Conservation (phyloP, 768 basidiomycete species). For the Termitomyces titanicus region DNA sequence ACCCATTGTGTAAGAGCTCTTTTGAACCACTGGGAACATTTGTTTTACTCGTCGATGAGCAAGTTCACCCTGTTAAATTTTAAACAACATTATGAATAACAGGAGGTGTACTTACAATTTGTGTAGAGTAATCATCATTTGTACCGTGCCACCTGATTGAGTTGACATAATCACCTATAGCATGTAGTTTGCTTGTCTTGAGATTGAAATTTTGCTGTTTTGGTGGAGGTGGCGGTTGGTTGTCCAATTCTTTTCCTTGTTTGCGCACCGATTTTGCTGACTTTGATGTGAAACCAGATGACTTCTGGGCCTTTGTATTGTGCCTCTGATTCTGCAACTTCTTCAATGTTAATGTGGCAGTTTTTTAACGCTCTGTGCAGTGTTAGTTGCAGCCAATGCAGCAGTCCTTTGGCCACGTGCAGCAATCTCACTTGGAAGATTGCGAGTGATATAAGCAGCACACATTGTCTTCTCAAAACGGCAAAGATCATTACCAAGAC, state of each 20-base stretch:
- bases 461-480: slow-evolving; percentile 8
- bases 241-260: too few species aligned
- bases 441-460: background rate
- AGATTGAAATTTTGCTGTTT: slow-evolving; percentile 21
- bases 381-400: background rate
- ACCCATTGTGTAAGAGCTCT: slow-evolving; percentile 13
- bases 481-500: slow-evolving; percentile 7
- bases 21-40: too few species aligned
- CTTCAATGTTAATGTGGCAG: too few species aligned
- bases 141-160: slow-evolving; percentile 25
- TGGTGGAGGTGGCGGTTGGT: too few species aligned
- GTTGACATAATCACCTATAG: slow-evolving; percentile 27
- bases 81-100: background rate
- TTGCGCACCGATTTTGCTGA: background rate
- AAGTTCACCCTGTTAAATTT: slow-evolving; percentile 23
- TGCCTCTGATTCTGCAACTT: too few species aligned
- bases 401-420: background rate
- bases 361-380: too few species aligned
- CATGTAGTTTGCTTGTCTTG: slow-evolving; percentile 29
- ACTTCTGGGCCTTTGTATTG: too few species aligned
- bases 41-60: too few species aligned
- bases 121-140: slow-evolving; percentile 33
- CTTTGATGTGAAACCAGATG: too few species aligned
- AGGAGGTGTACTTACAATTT: slow-evolving; percentile 24
- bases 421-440: too few species aligned